These are phyloP conservation scores for Phytophthora tentaculata DNA, from an alignment of 352 stramenopile genomes.

Conservation along the genomic window DNA sequence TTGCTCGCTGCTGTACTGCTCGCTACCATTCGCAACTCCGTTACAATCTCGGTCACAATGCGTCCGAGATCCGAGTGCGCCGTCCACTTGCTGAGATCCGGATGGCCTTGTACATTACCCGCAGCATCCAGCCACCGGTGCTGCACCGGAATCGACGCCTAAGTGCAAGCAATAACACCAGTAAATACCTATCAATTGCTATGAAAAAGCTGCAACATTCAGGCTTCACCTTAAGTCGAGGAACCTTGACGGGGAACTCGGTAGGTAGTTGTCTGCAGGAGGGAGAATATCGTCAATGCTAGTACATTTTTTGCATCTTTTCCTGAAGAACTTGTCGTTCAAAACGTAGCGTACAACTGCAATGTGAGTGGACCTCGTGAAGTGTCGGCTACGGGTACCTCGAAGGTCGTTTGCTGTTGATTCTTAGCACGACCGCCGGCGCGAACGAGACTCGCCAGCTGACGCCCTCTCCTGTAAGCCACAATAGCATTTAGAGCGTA, in stretches of 20 bases:
- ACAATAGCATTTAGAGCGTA: slow-evolving; percentile 16
- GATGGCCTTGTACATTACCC: slow-evolving; percentile 73
- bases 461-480: slow-evolving; percentile 60
- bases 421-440: slow-evolving; percentile 84
- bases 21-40: slow-evolving; percentile 48
- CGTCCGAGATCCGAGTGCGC: slow-evolving; percentile 83
- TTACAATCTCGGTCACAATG: slow-evolving; percentile 79
- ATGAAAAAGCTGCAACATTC: background rate
- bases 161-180: background rate
- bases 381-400: slow-evolving; percentile 72
- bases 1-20: slow-evolving; percentile 26
- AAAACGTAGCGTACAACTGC: slow-evolving; percentile 47
- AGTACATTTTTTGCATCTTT: background rate
- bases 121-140: slow-evolving; percentile 76
- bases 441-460: slow-evolving; percentile 83
- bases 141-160: slow-evolving; percentile 76
- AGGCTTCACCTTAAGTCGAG: slow-evolving; percentile 56
- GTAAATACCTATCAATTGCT: background rate
- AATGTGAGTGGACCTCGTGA: slow-evolving; percentile 52
- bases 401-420: slow-evolving; percentile 86
- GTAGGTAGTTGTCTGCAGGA: slow-evolving; percentile 61
- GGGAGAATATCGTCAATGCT: slow-evolving; percentile 12
- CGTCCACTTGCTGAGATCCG: slow-evolving; percentile 82
- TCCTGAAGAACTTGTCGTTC: background rate
- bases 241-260: slow-evolving; percentile 77